These are phyloP conservation scores for Allium cepa DNA, from an alignment of 106 monocot genomes.

Conservation along the genomic window DNA sequence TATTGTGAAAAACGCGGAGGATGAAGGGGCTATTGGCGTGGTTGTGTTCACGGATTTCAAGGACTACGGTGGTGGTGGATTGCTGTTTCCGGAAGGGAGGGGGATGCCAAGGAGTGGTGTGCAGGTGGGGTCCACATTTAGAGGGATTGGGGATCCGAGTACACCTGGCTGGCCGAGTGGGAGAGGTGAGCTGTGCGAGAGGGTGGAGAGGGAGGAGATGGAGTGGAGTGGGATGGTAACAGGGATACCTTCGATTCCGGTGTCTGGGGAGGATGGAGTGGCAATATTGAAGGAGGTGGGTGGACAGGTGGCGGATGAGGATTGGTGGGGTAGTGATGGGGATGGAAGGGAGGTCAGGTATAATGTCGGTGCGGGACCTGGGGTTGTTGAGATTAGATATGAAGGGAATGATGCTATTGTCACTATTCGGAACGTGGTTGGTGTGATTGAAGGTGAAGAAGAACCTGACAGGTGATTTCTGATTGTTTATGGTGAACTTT, in stretches of 20 bases:
- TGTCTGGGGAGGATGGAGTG: slow-evolving; percentile 56
- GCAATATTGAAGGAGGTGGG: slow-evolving; percentile 28
- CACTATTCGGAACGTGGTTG: slow-evolving; percentile 62
- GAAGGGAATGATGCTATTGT: slow-evolving; percentile 50
- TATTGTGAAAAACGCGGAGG: slow-evolving; percentile 52
- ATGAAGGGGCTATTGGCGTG: slow-evolving; percentile 46
- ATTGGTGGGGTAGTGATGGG: slow-evolving; percentile 49
- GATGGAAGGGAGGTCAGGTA: slow-evolving; percentile 7
- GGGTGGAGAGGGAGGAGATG: slow-evolving; percentile 31
- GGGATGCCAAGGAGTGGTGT: slow-evolving; percentile 67
- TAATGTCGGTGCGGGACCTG: slow-evolving; percentile 47
- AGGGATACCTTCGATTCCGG: slow-evolving; percentile 50
- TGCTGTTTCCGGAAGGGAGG: slow-evolving; percentile 34
- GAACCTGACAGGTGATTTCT: slow-evolving; percentile 57
- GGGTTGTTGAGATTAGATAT: slow-evolving; percentile 37
- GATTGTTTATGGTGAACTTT: not conserved
- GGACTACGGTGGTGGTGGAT: slow-evolving; percentile 54
- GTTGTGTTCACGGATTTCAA: slow-evolving; percentile 44
- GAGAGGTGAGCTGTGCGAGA: slow-evolving; percentile 46
- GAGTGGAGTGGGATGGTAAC: slow-evolving; percentile 23
- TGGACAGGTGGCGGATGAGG: slow-evolving; percentile 32
- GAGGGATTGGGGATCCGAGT: slow-evolving; percentile 57
- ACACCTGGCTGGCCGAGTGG: slow-evolving; percentile 77
- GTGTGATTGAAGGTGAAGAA: slow-evolving; percentile 56
- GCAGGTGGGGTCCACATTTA: slow-evolving; percentile 48